Evolutionary conservation across 129 eudicot species (phyloP), one percentile per base, ranked within the genome.

Genomic region (Flaveria brownii): DNA sequence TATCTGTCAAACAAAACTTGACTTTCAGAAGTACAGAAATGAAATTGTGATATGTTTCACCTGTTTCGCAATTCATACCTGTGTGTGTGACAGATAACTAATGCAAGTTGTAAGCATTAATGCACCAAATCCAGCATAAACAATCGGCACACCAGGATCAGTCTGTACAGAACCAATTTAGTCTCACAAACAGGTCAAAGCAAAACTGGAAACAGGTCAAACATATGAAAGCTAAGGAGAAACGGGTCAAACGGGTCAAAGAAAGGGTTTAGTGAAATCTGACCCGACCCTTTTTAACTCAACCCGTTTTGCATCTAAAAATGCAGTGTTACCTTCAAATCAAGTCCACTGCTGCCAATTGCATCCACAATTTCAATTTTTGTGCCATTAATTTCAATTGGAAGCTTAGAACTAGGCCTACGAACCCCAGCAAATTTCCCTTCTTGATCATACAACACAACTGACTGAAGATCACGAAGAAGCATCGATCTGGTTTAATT

Each of bases 71-170:
- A 55, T 67, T 65, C 64, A 61, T 78, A 95, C 97, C 99, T 95
- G 99, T 71, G 97, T 66, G 80, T 91, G 99, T 41, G 99, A 91
- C 43, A 95, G 65, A 73, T 74, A 95, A 80, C 99, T 95, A 72
- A 95, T 80, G 88, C 97, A 91, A 39, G 99, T 95, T 60, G 99
- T 95, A 82, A 95, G 97, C 99, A 95, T 95, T 28, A 95, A 86
- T 65, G 88, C 89, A 78, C 99, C 99, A 72, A 95, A 95, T 23
- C 99, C 99, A 76, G 97, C 91, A 79, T 95, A 95, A 42, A 95
- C 99, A 52, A 90, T 84, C 22, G 99, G 99, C 78, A 95, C 97
- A 9, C 97, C 97, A 22, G 99, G 97, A 84, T 95, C 99, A 50
- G 94, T 95, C 97, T 91, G 90, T 8, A 20, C 15, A 26, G n/a